Base-by-base conservation (phyloP, 2,329 filamentous ascomycete species). In the Verticillium alfalfae region DNA sequence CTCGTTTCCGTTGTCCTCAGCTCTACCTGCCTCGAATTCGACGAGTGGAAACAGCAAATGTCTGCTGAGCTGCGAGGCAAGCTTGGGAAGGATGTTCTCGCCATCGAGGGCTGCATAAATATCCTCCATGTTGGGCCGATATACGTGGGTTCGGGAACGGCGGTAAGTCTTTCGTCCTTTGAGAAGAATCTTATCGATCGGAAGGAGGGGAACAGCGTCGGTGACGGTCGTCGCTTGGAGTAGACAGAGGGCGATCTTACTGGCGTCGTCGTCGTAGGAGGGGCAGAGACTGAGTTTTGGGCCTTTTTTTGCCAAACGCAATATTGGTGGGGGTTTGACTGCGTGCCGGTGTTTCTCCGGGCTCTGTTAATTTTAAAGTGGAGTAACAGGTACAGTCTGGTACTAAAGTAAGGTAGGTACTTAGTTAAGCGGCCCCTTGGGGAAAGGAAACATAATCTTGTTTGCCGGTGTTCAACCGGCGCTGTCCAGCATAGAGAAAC, bases 11-110 rank as follows among this genome's bases (percentile, higher is more conserved):
- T 87, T 85, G 72, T 93, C 90, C 75, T 93, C 88, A 67, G 96
- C 89, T 76, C 92, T 88, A 73, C 89, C 88, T 72, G 88, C 88
- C 71, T 90, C 85, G 78, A 97, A 97, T 81, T 97, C 93, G 75
- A 99, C 89, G 66, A 99, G 86, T 68, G 95, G 95, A 81, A 96
- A 99, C 73, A 98, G 91, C 71, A 99, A 84, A 77, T 99, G 95
- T 69, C 95, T 89, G 82, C 97, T 95, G 77, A 99, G 91, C 77
- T 96, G 88, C 69, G 88, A 88, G 75, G 97, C 90, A 72, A 99
- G 83, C 79, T 93, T 93, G 71, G 92, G 91, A 70, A 97, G 86
- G 66, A 98, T 86, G 75, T 89, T 66, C 60, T 66, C 63, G 59
- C 63, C 61, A 56, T 64, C 64, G 58, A 66, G 49, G 56, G 64